Evolutionary conservation across 2,329 filamentous ascomycete species (phyloP).

Genomic region (Stagonosporopsis chrysanthemi): DNA sequence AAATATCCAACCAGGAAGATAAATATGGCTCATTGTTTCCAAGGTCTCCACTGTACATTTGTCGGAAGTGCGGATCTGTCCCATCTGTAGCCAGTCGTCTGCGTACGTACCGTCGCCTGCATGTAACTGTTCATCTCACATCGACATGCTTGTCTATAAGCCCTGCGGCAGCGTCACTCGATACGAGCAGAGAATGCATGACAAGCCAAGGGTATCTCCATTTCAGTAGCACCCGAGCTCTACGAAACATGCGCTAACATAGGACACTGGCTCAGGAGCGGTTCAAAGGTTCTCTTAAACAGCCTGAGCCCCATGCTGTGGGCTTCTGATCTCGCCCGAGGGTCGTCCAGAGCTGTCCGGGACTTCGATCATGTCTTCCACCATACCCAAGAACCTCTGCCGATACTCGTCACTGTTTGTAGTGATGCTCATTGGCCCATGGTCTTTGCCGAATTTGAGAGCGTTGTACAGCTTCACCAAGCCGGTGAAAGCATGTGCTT

Average conservation of each 20-base stretch:
- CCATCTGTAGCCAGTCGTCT: no score
- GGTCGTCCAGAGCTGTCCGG: constrained; percentile 43
- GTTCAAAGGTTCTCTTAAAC: constrained; percentile 8
- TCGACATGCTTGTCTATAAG: background rate
- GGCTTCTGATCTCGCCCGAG: constrained; percentile 38
- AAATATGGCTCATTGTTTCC: no score
- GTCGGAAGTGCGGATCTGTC: no score
- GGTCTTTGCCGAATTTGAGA: constrained; percentile 59
- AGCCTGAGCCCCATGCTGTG: constrained; percentile 18
- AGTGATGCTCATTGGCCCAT: constrained; percentile 79
- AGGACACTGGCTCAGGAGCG: background rate
- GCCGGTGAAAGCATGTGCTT: constrained; percentile 70
- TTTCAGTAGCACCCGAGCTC: background rate
- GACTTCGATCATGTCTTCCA: constrained; percentile 50
- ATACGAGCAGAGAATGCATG: background rate
- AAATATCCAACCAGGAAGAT: background rate
- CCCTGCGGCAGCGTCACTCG: background rate
- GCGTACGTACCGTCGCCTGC: background rate
- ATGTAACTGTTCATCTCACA: background rate
- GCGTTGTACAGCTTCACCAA: constrained; percentile 70
- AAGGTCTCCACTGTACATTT: no score
- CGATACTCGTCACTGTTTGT: constrained; percentile 73
- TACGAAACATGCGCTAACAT: background rate
- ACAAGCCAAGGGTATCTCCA: constrained; percentile 7
- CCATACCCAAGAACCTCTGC: constrained; percentile 62